Evolutionary conservation across 257 asterid genomes (phyloP).

Genomic region (Solanum infundibuliforme): DNA sequence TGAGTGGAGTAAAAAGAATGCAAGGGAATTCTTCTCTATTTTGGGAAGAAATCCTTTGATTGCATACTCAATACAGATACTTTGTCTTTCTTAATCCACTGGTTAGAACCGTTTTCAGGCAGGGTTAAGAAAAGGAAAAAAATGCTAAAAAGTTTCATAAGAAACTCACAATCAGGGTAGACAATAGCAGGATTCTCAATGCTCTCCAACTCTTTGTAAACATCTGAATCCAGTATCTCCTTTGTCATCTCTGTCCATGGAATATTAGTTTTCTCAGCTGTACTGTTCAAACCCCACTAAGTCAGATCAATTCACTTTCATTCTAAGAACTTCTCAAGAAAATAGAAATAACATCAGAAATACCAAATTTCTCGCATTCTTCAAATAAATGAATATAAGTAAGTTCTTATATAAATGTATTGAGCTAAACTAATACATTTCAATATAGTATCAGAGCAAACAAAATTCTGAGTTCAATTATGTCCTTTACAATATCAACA

Average conservation of each 20-base stretch:
- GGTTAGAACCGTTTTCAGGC: neutral
- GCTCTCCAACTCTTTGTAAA: constrained; percentile 58
- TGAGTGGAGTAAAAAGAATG: neutral
- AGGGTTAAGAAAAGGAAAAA: neutral
- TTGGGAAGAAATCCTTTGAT: neutral
- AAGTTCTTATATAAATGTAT: neutral
- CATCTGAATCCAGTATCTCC: constrained; percentile 78
- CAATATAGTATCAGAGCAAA: neutral
- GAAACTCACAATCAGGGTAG: constrained; percentile 80
- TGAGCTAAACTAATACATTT: neutral
- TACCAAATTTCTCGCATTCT: neutral
- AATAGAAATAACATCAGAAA: neutral
- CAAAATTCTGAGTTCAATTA: neutral
- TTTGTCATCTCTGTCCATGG: constrained; percentile 90
- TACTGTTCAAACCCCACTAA: constrained; percentile 39
- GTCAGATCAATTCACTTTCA: neutral
- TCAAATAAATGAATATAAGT: neutral
- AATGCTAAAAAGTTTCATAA: neutral
- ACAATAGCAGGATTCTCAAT: constrained; percentile 50
- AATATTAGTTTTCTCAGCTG: constrained; percentile 86
- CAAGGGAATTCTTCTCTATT: neutral
- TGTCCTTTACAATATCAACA: neutral
- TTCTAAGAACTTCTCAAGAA: neutral
- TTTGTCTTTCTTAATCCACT: neutral
- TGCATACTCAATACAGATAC: neutral